Base-by-base conservation (phyloP, 345 rosid species). In the Citrus glauca region DNA sequence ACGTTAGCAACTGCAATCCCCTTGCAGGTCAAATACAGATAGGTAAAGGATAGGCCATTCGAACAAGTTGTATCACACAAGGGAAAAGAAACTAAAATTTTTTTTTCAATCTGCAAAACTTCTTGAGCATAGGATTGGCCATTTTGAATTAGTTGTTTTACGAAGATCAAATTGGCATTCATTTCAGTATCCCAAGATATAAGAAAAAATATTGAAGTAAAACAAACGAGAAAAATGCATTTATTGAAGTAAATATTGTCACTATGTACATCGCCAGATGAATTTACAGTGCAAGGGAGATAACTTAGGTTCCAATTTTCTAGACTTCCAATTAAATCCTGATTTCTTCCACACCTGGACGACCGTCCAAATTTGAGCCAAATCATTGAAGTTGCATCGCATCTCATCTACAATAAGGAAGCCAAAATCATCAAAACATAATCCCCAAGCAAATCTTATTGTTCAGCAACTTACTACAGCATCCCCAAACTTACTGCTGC, bases 251-350 rank as follows among this genome's bases (percentile, higher is more conserved):
- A n/a, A 25, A 74, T 0, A 66, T 40, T 67, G 50, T 63, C 13
- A 40, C 13, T 65, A 82, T 75, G 13, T 67, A 75, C 73, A 75
- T 7, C 9, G 28, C 55, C 79, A 45, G 25, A 70, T 27, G 67
- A 53, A 78, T 82, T 17, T 78, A 79, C 66, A 70, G 20, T 71
- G 65, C 42, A 79, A 5, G 10, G 38, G 22, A 2, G 64, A 17
- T 40, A 7, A 68, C 22, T 42, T 40, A 42, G 28, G 30, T 50
- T 63, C 53, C 60, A 40, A 38, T n/a, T 72, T 63, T 28, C 76
- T 42, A 50, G 45, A 13, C 32, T 66, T 64, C 10, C 32, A 33
- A 25, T n/a, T n/a, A 66, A 24, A 19, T 19, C 74, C 9, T n/a
- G 28, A 38, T 73, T 30, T 63, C 48, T 30, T 75, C 25, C 42